Conservation (phyloP, 495 filamentous ascomycete genomes). For the Aspergillus leporis region DNA sequence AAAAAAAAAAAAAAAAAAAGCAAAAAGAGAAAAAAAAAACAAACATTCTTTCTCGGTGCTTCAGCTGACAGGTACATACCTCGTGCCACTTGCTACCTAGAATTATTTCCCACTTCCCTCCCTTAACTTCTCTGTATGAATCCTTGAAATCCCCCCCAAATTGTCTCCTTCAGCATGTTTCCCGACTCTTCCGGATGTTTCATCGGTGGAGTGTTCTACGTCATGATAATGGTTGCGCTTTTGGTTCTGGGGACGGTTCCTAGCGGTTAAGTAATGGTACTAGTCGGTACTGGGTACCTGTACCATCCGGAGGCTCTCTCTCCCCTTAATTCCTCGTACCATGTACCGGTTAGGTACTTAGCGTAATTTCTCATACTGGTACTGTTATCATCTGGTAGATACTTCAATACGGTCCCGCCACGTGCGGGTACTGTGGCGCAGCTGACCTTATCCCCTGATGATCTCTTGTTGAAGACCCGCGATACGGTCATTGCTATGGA, state of each 20-base stretch:
- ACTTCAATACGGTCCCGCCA: neutral
- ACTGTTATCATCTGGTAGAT: neutral
- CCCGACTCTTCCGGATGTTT: neutral
- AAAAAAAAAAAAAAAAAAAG: too few relatives aligned
- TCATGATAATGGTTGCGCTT: neutral
- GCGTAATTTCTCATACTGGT: neutral
- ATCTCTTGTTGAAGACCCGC: neutral
- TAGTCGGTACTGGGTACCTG: neutral
- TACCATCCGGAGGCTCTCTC: neutral
- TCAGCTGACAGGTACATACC: neutral
- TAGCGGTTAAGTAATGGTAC: neutral
- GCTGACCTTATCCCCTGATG: slow-evolving; percentile 2
- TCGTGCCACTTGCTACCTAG: neutral
- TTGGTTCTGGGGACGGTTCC: neutral
- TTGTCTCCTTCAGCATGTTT: neutral
- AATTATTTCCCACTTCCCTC: neutral
- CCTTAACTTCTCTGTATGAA: neutral
- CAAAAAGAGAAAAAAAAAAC: too few relatives aligned
- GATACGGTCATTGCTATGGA: slow-evolving; percentile 3
- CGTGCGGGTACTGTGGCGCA: slow-evolving; percentile 4
- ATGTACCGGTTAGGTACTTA: neutral
- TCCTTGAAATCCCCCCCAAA: neutral
- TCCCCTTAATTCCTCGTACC: neutral
- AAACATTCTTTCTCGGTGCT: too few relatives aligned
- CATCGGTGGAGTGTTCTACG: neutral